Evolutionary conservation across 2,329 filamentous ascomycete species (phyloP), one percentile per base, ranked within the genome.

Genomic region (Curvularia sp.): DNA sequence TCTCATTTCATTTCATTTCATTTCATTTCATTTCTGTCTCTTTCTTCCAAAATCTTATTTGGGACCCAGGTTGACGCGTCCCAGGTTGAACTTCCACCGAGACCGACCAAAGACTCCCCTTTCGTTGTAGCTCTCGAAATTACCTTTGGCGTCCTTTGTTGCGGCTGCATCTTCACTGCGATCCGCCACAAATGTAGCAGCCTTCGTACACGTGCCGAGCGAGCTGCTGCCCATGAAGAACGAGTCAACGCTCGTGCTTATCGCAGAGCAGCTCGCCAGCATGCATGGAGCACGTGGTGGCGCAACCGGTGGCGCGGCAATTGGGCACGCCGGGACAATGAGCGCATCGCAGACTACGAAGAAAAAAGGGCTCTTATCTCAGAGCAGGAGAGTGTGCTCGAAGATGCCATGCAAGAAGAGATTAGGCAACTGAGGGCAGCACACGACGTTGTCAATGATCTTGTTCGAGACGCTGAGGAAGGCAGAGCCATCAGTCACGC

Each of bases 221-320:
- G 83, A 25, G 79, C 82, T 8, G 83, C 84, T 15, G 77, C 80
- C 42, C 79, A 79, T 13, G 84, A 87, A 74, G 84, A 87, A 71
- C 79, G 84, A 49, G 76, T 79, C 28, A 82, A 80, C 27, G 81
- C 77, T 10, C 78, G 80, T 12, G 78, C 81, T 7, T 87, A 87
- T 64, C 80, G 80, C 42, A 78, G 80, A 30, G 83, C 84, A 28
- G 84, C 84, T 19, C 79, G 82, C 21, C 75, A 80, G 28, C 82
- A 84, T 46, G 77, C 80, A 39, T 81, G 82, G 77, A 76, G 78
- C 32, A 78, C 80, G 50, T 84, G 81, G 77, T 85, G 82, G 77
- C 76, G 79, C 28, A 78, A 80, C 51, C 84, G 81, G 76, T 85
- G 83, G 82, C 69, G 76, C 39, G 68, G 70, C 49, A 72, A 74